Evolutionary conservation across 2,329 filamentous ascomycete genomes (phyloP).

Genomic region (Aspergillus alliaceus): DNA sequence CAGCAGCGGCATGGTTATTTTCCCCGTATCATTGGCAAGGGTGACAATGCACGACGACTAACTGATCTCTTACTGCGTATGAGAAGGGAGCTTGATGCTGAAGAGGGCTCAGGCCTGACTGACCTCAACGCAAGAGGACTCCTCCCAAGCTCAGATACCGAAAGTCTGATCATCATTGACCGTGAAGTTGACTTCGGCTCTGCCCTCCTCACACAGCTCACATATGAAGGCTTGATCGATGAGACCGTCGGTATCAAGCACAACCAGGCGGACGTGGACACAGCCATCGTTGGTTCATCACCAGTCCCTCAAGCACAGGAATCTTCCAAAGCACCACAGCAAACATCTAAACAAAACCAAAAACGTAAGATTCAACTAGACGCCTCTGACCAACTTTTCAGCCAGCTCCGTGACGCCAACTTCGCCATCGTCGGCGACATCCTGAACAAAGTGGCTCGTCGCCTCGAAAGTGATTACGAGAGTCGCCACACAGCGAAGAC

Average conservation of each 20-base stretch:
- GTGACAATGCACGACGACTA: constrained; percentile 86
- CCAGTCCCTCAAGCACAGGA: constrained; percentile 55
- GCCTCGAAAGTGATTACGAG: constrained; percentile 85
- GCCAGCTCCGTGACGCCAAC: constrained; percentile 84
- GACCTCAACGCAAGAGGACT: constrained; percentile 62
- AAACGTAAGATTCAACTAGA: constrained; percentile 90
- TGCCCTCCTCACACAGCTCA: constrained; percentile 87
- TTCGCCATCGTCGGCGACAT: constrained; percentile 90
- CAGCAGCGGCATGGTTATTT: constrained; percentile 92
- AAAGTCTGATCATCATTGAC: constrained; percentile 92
- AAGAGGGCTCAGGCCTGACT: constrained; percentile 64
- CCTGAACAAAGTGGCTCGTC: constrained; percentile 85
- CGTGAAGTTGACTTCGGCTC: constrained; percentile 94
- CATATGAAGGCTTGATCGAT: constrained; percentile 93
- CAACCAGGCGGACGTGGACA: constrained; percentile 90
- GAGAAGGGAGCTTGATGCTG: constrained; percentile 85
- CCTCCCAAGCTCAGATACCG: constrained; percentile 81
- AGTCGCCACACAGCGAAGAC: constrained; percentile 82
- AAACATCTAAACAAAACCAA: constrained; percentile 58
- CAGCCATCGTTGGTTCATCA: constrained; percentile 77
- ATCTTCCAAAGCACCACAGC: constrained; percentile 50
- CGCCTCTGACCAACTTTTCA: constrained; percentile 83
- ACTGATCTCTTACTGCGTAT: constrained; percentile 86
- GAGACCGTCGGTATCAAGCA: constrained; percentile 89
- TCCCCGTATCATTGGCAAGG: constrained; percentile 91